Base-by-base conservation (phyloP, 2,329 filamentous ascomycete genomes). In the Alternaria sp. region DNA sequence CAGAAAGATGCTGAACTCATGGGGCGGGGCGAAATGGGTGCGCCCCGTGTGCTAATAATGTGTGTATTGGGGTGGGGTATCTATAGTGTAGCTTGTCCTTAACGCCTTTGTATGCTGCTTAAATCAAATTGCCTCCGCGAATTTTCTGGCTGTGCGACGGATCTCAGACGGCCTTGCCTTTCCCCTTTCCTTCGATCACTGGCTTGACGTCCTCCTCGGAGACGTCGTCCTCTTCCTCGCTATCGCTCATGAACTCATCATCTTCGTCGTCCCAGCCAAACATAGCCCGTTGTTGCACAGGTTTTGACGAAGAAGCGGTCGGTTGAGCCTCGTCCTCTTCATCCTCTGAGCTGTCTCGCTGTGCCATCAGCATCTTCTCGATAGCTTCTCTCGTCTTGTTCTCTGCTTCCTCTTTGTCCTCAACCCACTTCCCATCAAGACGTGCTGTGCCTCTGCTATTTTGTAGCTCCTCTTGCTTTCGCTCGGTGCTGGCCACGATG, bases 351-450 rank as follows among this genome's bases (percentile, higher is more conserved):
- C 66, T 87, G 45, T 83, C 84, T 66, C 63, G 72, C 61, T 86
- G 72, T 81, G 81, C 81, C 66, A 75, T 67, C 61, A 81, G 74
- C 67, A 81, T 82, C 70, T 82, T 82, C 65, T 91, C 76, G 6
- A 95, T 91, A 4, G 92, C 92, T 70, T 92, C 89, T 44, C 92
- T 84, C 0, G 93, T 95, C 79, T 91, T 91, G 82, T 96, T 93
- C 68, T 88, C 90, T 25, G 91, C 91, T 77, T 97, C 93, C 72
- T 97, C 94, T 80, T 96, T 97, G 68, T 93, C 91, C 78, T 99
- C 96, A 44, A 98, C 90, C 93, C 95, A 99, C 77, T 95, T 91
- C 0, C 93, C 93, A 74, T 97, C 93, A 44, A 97, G 69, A 65
- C 86, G 83, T 17, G 83, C 84, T 81, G 78, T 86, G 57, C 89